Evolutionary conservation across 116 monocot species (phyloP), one percentile per base, ranked within the genome.

Genomic region (Papilionanthe hybrid): DNA sequence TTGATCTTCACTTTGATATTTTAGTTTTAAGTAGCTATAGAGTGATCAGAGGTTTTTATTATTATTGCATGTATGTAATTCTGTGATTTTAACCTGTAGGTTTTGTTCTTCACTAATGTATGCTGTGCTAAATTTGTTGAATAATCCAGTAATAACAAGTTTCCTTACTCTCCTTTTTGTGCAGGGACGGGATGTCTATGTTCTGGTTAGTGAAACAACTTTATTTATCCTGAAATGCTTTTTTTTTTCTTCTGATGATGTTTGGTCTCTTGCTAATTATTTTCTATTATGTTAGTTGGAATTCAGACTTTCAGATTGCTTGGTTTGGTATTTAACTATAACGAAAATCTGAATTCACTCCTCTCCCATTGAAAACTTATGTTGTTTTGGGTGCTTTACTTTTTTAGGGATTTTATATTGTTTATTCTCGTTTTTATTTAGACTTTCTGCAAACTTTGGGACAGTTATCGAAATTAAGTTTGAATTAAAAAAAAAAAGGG

Each of bases 161-260:
- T 73, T 73, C 73, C 43, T n/a, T 73, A 5, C 32, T 79, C 81
- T 29, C 42, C 77, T 79, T 73, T 75, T 83, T 32, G 20, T 86
- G 82, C 93, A 98, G 93, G 98, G 94, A 5, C 86, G 98, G 44
- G 94, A 98, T 87, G 98, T 98, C 13, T 98, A 98, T 80, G 93
- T 98, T 72, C 88, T 98, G 91, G 94, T 94, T 74, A 84, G 94
- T 58, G 72, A 75, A 11, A 27, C 27, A 20, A 28, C 49, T 50
- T 75, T 49, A 32, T 32, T 32, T 32, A 32, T 32, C 32, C 32
- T 32, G 32, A 32, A 32, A 32, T 32, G 22, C 15, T 15, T 32
- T 69, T 69, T 32, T n/a, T 32, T 69, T 69, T 17, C 32, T 60
- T 5, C 60, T 60, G 60, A 23, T 60, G 6, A 22, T 60, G 60